phyloP scores from a whole-genome alignment of 805 yeast genomes.

The Ogataea parapolymorpha region DNA sequence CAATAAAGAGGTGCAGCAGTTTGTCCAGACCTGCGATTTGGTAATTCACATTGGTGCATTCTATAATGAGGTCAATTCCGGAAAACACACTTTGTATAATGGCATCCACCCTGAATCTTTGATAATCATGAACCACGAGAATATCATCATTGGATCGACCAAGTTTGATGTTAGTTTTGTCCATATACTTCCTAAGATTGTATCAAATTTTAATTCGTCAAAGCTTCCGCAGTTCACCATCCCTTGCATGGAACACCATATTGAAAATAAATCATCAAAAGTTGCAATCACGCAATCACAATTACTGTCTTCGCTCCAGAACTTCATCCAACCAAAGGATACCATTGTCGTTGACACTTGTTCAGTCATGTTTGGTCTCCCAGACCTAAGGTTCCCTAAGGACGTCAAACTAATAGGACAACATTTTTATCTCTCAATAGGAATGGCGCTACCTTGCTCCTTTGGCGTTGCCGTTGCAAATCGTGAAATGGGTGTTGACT shows the following conservation, averaged over 20 bases:
- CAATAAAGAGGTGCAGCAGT: constrained; percentile 43
- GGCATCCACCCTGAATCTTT: constrained; percentile 40
- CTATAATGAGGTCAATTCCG: constrained; percentile 66
- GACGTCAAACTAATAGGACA: constrained; percentile 57
- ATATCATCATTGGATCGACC: constrained; percentile 44
- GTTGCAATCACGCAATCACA: constrained; percentile 42
- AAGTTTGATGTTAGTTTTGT: constrained; percentile 43
- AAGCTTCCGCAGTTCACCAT: constrained; percentile 9
- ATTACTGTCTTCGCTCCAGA: constrained; percentile 39
- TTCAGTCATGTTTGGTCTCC: constrained; percentile 72
- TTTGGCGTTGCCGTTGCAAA: constrained; percentile 78
- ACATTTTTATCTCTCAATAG: constrained; percentile 80
- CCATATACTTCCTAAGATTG: constrained; percentile 46
- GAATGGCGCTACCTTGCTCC: constrained; percentile 83
- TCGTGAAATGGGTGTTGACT: constrained; percentile 42
- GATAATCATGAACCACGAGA: constrained; percentile 52
- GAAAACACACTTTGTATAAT: constrained; percentile 50
- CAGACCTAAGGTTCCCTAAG: constrained; percentile 61
- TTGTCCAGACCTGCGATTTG: constrained; percentile 58
- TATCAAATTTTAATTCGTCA: constrained; percentile 33
- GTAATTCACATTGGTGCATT: constrained; percentile 69
- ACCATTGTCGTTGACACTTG: constrained; percentile 80
- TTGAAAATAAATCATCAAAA: constrained; percentile 13
- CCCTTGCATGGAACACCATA: constrained; percentile 11
- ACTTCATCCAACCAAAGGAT: constrained; percentile 50